Evolutionary conservation across 2,329 filamentous ascomycete species (phyloP).

Genomic region (Geosmithia putterillii): DNA sequence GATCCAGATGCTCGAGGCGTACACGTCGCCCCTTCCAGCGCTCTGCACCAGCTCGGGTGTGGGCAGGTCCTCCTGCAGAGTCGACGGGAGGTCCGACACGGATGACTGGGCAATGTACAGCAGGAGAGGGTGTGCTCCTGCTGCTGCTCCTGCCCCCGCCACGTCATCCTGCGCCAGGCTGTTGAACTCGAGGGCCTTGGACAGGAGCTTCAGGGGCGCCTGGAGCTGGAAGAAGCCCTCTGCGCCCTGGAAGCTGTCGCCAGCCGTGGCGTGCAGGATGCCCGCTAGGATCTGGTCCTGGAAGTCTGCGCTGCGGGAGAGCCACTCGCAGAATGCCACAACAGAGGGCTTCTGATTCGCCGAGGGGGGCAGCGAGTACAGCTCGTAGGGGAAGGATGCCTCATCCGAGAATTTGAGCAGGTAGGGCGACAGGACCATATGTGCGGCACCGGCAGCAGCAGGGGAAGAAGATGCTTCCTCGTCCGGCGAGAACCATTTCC

Average conservation of each 20-base stretch:
- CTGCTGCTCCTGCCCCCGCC: constrained; percentile 1
- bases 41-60: constrained; percentile 49
- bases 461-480: not conserved
- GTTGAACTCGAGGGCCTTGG: constrained; percentile 42
- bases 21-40: constrained; percentile 71
- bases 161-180: too few species aligned
- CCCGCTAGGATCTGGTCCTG: constrained; percentile 17
- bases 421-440: not conserved
- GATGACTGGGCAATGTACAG: constrained; percentile 82
- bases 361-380: constrained; percentile 10
- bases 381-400: not conserved
- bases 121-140: constrained; percentile 9
- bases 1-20: constrained; percentile 78
- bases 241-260: not conserved
- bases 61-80: constrained; percentile 53
- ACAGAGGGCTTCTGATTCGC: constrained; percentile 4
- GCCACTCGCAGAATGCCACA: constrained; percentile 14
- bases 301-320: constrained; percentile 11
- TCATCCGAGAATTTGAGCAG: not conserved
- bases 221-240: constrained; percentile 41
- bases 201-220: constrained; percentile 52
- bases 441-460: not conserved
- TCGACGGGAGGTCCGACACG: constrained; percentile 52
- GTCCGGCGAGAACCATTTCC: constrained; percentile 43
- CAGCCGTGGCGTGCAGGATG: constrained; percentile 14